Evolutionary conservation across 805 yeast species (phyloP).

Genomic region (Diddensiella transvaalensis): DNA sequence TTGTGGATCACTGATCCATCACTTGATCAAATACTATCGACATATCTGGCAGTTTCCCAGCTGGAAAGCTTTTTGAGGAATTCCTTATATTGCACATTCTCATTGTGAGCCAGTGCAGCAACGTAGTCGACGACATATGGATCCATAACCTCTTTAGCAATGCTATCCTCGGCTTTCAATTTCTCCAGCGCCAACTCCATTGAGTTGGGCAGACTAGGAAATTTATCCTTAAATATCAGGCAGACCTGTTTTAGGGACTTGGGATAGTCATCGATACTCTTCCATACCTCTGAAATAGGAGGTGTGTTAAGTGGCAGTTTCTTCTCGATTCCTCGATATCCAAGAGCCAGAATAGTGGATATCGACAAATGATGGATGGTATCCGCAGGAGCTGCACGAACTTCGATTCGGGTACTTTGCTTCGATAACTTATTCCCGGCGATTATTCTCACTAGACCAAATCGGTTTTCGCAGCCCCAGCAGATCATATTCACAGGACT

Average conservation of each 20-base stretch:
- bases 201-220: not conserved
- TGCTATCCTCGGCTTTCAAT: slow-evolving; percentile 3
- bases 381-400: not conserved
- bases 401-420: not conserved
- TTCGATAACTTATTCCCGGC: not conserved
- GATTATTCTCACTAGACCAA: not conserved
- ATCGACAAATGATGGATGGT: not conserved
- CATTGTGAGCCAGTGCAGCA: not conserved
- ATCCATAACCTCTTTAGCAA: slow-evolving; percentile 4
- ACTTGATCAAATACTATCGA: not conserved
- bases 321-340: slow-evolving; percentile 2
- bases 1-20: no score
- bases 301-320: not conserved
- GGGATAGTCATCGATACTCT: not conserved
- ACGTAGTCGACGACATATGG: not conserved
- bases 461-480: slow-evolving; percentile 2
- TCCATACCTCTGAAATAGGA: not conserved
- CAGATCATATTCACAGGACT: not conserved
- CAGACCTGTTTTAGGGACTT: not conserved
- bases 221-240: not conserved
- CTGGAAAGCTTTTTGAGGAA: not conserved
- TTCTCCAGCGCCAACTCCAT: not conserved
- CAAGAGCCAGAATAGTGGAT: slow-evolving; percentile 3
- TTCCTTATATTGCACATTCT: not conserved
- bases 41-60: not conserved